Evolutionary conservation across 1,284 basidiomycete species (phyloP).

Genomic region (Amylostereum chailletii): DNA sequence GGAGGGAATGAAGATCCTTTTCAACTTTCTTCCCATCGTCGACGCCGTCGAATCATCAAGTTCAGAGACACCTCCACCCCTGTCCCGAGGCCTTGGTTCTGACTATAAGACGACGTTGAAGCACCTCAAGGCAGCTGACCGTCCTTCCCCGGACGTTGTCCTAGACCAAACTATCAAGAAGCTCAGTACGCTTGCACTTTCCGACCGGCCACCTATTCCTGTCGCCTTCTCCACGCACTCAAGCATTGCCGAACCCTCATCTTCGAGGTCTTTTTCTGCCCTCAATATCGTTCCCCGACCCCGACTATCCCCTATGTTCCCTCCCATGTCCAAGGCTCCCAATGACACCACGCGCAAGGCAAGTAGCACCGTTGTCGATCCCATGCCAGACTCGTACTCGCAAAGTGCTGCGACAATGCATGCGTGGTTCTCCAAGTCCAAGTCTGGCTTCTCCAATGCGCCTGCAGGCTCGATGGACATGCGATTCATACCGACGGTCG

Average conservation of each 20-base stretch:
- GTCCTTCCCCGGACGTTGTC: too few species aligned
- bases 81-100: too few species aligned
- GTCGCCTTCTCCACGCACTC: background rate
- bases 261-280: background rate
- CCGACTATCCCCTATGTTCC: conserved; percentile 5
- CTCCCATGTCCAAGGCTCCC: background rate
- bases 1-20: conserved; percentile 18
- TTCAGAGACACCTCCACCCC: background rate
- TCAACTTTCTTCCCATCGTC: conserved; percentile 28
- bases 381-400: background rate
- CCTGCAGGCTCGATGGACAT: conserved; percentile 13
- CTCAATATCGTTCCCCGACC: conserved; percentile 12
- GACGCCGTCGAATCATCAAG: conserved; percentile 21
- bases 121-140: too few species aligned
- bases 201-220: background rate
- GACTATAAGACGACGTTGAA: too few species aligned
- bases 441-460: too few species aligned
- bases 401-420: background rate
- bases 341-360: conserved; percentile 10
- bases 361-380: conserved; percentile 13
- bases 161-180: too few species aligned
- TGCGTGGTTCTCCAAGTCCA: background rate
- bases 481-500: conserved; percentile 30
- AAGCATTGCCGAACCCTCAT: background rate
- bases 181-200: too few species aligned